Evolutionary conservation across 2,329 filamentous ascomycete species (phyloP).

Genomic region (Capronia epimyces): DNA sequence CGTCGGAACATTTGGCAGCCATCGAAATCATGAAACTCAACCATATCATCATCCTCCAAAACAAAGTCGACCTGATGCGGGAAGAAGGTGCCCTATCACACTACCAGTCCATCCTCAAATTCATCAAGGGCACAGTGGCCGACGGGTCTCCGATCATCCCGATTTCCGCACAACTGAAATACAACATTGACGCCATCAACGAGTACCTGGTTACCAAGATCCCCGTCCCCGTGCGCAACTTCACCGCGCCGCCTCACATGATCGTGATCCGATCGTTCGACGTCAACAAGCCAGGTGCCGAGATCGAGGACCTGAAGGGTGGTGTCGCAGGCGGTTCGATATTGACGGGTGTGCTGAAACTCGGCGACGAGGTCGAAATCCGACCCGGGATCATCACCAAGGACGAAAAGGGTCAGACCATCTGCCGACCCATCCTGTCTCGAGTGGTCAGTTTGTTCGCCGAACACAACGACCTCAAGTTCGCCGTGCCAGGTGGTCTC

Average conservation of each 20-base stretch:
- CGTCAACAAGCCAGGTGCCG: conserved; percentile 98
- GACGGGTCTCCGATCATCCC: conserved; percentile 94
- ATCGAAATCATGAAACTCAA: conserved; percentile 99
- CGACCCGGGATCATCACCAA: conserved; percentile 96
- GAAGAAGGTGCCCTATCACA: conserved; percentile 91
- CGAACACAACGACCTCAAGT: conserved; percentile 97
- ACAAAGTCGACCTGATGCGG: conserved; percentile 98
- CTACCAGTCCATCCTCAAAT: conserved; percentile 96
- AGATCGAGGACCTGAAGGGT: conserved; percentile 97
- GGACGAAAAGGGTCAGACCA: conserved; percentile 86
- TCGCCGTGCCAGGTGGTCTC: conserved; percentile 92
- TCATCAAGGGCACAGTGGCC: conserved; percentile 94
- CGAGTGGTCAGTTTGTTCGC: conserved; percentile 92
- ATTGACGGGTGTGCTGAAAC: conserved; percentile 90
- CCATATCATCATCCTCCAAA: conserved; percentile 98
- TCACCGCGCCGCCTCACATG: conserved; percentile 90
- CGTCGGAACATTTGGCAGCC: conserved; percentile 94
- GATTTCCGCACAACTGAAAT: conserved; percentile 95
- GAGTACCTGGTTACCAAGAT: conserved; percentile 94
- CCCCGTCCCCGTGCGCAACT: conserved; percentile 84
- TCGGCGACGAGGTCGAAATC: conserved; percentile 97
- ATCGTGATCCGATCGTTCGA: conserved; percentile 99
- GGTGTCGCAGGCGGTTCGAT: conserved; percentile 98
- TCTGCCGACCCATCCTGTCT: conserved; percentile 96
- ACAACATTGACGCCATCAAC: conserved; percentile 98